Evolutionary conservation across 495 filamentous ascomycete species (phyloP).

Genomic region (Cercophora samala): DNA sequence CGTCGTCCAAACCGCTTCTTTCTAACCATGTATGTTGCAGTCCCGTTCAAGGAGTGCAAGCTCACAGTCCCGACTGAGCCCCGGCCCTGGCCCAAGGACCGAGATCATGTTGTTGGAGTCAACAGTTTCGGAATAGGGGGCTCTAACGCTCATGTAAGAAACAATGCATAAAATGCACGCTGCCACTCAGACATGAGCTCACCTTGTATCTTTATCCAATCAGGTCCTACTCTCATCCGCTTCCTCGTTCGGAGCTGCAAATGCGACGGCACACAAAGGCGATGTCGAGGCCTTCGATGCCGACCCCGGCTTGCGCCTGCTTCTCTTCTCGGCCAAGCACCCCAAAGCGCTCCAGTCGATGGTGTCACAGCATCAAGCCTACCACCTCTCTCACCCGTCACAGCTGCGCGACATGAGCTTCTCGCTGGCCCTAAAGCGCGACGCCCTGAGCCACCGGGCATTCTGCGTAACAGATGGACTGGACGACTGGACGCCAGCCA

Average conservation of each 20-base stretch:
- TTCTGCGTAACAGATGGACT: not conserved
- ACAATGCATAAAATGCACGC: too few species aligned
- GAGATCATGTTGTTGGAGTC: not conserved
- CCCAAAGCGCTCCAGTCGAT: not conserved
- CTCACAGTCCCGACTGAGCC: not conserved
- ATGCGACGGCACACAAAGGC: too few species aligned
- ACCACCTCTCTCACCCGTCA: not conserved
- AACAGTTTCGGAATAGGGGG: not conserved
- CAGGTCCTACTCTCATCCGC: too few species aligned
- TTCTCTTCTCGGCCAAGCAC: not conserved
- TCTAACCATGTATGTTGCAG: not conserved
- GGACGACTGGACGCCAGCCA: not conserved
- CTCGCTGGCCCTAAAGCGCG: not conserved
- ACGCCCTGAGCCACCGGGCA: not conserved
- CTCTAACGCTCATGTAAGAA: not conserved
- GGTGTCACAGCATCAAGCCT: not conserved
- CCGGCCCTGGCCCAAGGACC: not conserved
- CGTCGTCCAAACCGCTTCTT: too few species aligned
- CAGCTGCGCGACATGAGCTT: not conserved
- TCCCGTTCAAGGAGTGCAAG: not conserved
- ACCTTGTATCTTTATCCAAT: too few species aligned
- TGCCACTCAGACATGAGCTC: too few species aligned
- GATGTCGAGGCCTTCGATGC: too few species aligned
- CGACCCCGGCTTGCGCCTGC: not conserved
- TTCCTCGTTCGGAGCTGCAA: too few species aligned